A percentile compares a stretch with the other conserved stretches of the same genome.
Evolutionary conservation across 208 protist genomes (phyloP).

Genomic region (Wallacemonas sp.): DNA sequence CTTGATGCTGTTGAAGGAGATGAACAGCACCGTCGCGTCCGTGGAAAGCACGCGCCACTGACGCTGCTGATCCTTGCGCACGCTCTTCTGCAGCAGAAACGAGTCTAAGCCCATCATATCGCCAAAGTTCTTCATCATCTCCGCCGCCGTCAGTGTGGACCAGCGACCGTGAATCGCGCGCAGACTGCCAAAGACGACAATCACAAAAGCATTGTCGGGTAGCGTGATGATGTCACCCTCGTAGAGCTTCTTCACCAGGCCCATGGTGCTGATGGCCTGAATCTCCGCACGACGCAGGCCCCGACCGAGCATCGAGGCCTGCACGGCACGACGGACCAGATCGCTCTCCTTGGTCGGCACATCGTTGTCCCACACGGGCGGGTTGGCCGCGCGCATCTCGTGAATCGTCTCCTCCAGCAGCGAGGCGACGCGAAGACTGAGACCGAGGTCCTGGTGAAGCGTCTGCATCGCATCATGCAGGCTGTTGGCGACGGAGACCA

Average conservation of each 20-base stretch:
- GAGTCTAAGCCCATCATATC: slow-evolving; percentile 67
- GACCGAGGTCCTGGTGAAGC: slow-evolving; percentile 58
- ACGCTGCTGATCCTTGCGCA: slow-evolving; percentile 46
- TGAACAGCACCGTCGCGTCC: slow-evolving; percentile 67
- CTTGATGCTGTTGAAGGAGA: slow-evolving; percentile 74
- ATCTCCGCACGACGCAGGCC: slow-evolving; percentile 59
- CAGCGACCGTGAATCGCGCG: slow-evolving; percentile 62
- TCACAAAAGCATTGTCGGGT: slow-evolving; percentile 68
- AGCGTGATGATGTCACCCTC: slow-evolving; percentile 67
- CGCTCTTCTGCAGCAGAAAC: slow-evolving; percentile 53
- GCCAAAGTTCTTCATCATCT: slow-evolving; percentile 62
- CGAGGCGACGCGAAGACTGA: slow-evolving; percentile 42
- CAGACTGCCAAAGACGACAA: slow-evolving; percentile 74
- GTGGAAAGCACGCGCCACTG: slow-evolving; percentile 66
- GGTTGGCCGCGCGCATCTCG: slow-evolving; percentile 49
- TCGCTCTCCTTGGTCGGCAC: slow-evolving; percentile 56
- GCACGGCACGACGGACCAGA: slow-evolving; percentile 62
- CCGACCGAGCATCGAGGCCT: slow-evolving; percentile 58
- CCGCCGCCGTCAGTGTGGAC: slow-evolving; percentile 58
- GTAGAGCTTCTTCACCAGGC: slow-evolving; percentile 51
- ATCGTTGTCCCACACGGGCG: slow-evolving; percentile 51
- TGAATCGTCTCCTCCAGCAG: slow-evolving; percentile 37
- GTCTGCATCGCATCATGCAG: slow-evolving; percentile 41
- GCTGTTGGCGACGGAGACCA: slow-evolving; percentile 54
- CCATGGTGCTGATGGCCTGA: slow-evolving; percentile 68